phyloP scores from a whole-genome alignment of 139 green algal genomes.

The Monoraphidium neglectum region DNA sequence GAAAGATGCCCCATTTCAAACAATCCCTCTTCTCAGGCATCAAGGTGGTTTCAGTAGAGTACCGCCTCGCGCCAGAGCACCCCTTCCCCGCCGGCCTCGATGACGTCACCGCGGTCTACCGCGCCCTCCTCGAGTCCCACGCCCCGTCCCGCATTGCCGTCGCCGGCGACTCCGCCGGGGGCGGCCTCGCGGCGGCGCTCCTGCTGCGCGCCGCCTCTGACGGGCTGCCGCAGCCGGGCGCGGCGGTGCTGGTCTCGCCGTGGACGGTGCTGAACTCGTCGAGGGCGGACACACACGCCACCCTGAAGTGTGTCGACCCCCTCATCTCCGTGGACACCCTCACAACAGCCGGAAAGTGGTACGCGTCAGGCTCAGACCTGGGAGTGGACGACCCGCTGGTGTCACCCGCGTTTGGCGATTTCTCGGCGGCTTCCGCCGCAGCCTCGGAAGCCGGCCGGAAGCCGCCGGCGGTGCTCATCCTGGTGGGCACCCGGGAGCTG shows the following conservation, averaged over 20 bases:
- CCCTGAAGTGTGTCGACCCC: conserved; percentile 13
- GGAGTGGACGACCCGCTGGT: conserved; percentile 11
- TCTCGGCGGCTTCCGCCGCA: not conserved
- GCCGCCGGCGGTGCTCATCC: conserved; percentile 11
- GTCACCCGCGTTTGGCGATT: conserved; percentile 2
- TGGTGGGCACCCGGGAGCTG: conserved; percentile 2
- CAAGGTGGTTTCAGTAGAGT: conserved; percentile 15
- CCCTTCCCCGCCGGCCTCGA: conserved; percentile 16
- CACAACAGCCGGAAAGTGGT: too few species aligned
- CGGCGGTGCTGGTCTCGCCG: conserved; percentile 1
- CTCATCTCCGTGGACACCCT: not conserved
- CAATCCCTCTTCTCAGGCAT: not conserved
- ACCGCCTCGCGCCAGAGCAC: conserved; percentile 20
- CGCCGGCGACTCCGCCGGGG: conserved; percentile 14
- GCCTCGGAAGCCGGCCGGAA: too few species aligned
- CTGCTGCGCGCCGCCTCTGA: not conserved
- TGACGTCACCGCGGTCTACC: conserved; percentile 12
- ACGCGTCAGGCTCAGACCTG: not conserved
- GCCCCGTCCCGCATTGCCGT: conserved; percentile 4
- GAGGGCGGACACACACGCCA: conserved; percentile 1
- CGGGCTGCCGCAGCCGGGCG: not conserved
- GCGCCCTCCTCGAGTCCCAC: conserved; percentile 4
- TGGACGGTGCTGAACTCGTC: conserved; percentile 9
- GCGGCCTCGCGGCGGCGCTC: conserved; percentile 8
- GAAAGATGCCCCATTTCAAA: too few species aligned